phyloP scores from a whole-genome alignment of 2,329 filamentous ascomycete species.

The Coniochaeta sp. region DNA sequence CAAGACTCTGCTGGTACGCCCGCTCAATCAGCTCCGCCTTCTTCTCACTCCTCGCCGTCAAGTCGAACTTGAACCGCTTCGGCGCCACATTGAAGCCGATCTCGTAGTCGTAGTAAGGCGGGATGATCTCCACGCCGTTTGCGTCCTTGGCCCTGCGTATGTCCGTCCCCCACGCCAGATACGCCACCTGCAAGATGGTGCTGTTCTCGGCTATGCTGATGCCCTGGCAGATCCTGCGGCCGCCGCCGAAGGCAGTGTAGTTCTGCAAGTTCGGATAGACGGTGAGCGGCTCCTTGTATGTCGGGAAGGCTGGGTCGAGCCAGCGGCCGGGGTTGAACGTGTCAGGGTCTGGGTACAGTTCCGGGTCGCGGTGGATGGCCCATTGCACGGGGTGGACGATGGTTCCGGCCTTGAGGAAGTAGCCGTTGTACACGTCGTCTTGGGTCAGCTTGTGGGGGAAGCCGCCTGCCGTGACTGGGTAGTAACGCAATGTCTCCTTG shows the following conservation, averaged over 20 bases:
- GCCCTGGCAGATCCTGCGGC: slow-evolving; percentile 32
- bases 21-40: slow-evolving; percentile 1
- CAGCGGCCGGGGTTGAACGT: slow-evolving; percentile 21
- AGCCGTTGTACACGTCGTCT: slow-evolving; percentile 12
- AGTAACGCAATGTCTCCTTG: slow-evolving; percentile 4
- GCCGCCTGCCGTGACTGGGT: not conserved
- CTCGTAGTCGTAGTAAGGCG: not conserved
- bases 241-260: slow-evolving; percentile 35
- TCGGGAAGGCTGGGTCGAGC: slow-evolving; percentile 18
- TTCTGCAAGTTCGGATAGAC: slow-evolving; percentile 23
- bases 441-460: slow-evolving; percentile 8
- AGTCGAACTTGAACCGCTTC: not conserved
- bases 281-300: slow-evolving; percentile 19
- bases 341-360: slow-evolving; percentile 20
- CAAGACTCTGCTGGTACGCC: not conserved
- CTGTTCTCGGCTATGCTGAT: slow-evolving; percentile 17
- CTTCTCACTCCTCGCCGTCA: not conserved
- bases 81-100: slow-evolving; percentile 1
- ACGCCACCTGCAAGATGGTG: not conserved
- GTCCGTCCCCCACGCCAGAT: slow-evolving; percentile 17
- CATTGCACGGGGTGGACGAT: slow-evolving; percentile 8
- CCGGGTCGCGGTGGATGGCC: slow-evolving; percentile 16
- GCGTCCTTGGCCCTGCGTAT: slow-evolving; percentile 9
- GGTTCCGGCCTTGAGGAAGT: slow-evolving; percentile 9
- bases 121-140: not conserved